phyloP scores from a whole-genome alignment of 768 basidiomycete species.

The Dioszegia crocea region DNA sequence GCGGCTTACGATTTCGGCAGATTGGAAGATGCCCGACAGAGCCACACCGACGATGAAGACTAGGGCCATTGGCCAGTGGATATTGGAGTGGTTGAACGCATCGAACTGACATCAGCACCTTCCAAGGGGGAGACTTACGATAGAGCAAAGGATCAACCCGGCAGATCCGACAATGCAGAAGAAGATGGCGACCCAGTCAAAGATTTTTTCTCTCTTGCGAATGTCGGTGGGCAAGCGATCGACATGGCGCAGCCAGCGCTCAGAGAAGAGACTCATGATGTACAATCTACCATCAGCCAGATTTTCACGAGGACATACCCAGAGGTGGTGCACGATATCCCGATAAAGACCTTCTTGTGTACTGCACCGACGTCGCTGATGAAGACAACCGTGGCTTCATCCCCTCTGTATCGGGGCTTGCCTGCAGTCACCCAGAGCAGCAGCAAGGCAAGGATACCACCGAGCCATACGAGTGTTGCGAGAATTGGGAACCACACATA shows the following conservation, averaged over 20 bases:
- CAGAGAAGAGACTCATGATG: slow-evolving; percentile 46
- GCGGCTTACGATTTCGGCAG: slow-evolving; percentile 44
- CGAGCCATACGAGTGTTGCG: slow-evolving; percentile 43
- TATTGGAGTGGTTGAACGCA: slow-evolving; percentile 43
- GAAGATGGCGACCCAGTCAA: slow-evolving; percentile 48
- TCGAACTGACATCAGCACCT: slow-evolving; percentile 34
- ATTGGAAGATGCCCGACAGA: slow-evolving; percentile 49
- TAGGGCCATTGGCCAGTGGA: slow-evolving; percentile 45
- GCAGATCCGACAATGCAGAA: slow-evolving; percentile 47
- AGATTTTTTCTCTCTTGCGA: slow-evolving; percentile 41
- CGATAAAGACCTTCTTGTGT: slow-evolving; percentile 41
- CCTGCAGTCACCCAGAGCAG: slow-evolving; percentile 40
- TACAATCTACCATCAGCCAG: slow-evolving; percentile 42
- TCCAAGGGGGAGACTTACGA: slow-evolving; percentile 25
- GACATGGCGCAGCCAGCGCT: slow-evolving; percentile 51
- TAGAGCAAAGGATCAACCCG: slow-evolving; percentile 47
- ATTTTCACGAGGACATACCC: slow-evolving; percentile 10
- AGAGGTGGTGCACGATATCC: slow-evolving; percentile 24
- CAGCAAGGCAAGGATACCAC: slow-evolving; percentile 43
- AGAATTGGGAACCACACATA: slow-evolving; percentile 43
- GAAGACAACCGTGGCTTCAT: slow-evolving; percentile 46
- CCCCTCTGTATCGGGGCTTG: slow-evolving; percentile 43
- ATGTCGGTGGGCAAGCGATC: slow-evolving; percentile 50
- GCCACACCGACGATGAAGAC: slow-evolving; percentile 51
- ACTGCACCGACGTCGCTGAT: slow-evolving; percentile 49